phyloP scores from a whole-genome alignment of 225 moss, liverwort and hornwort genomes.

The Rhytidiadelphus loreus region DNA sequence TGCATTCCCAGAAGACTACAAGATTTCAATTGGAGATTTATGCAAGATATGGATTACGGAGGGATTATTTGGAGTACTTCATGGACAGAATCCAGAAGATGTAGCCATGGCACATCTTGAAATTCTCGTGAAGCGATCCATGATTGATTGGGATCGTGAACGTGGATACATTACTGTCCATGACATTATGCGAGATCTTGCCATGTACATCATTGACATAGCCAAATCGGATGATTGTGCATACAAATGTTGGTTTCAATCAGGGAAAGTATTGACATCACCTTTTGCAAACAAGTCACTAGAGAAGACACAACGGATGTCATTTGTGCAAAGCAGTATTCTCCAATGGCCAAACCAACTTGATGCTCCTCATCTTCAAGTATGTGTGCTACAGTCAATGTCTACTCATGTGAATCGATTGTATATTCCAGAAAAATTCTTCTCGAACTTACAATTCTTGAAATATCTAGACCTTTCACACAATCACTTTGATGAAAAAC shows the following conservation, averaged over 20 bases:
- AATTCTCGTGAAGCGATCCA: too few relatives aligned
- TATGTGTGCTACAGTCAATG: neutral
- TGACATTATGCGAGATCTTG: too few relatives aligned
- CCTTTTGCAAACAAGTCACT: neutral
- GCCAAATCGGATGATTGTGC: neutral
- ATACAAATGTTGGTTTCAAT: neutral
- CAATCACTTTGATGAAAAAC: neutral
- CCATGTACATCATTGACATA: too few relatives aligned
- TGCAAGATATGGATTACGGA: neutral
- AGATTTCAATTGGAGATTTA: neutral
- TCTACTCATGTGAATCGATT: accelerated
- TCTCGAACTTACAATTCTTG: neutral
- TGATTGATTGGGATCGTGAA: too few relatives aligned
- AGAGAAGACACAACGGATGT: neutral
- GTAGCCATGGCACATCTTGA: too few relatives aligned
- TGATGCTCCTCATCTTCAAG: neutral
- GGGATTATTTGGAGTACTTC: neutral
- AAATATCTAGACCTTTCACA: neutral
- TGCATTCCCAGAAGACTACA: neutral
- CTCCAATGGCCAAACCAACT: neutral
- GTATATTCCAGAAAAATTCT: neutral
- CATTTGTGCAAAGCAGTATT: neutral
- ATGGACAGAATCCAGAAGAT: neutral
- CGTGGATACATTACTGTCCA: too few relatives aligned
- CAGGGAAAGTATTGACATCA: neutral